Conservation (phyloP, 177 flowering plant genomes). For the Tripterygium wilfordii region DNA sequence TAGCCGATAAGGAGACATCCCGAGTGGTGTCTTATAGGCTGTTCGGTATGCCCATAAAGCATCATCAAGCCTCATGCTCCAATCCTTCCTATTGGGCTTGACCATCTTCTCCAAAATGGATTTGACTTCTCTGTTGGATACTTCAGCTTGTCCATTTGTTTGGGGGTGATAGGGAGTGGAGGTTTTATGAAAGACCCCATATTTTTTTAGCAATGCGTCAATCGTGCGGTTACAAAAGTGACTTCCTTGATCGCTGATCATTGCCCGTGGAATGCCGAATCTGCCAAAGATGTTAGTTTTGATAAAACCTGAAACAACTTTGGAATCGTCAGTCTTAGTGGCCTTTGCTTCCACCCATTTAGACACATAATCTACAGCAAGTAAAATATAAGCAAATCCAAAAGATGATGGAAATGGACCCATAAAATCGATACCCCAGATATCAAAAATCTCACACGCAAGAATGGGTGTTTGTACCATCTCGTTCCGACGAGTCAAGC, state of each 20-base stretch:
- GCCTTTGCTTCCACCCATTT: slow-evolving; percentile 3
- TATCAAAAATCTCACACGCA: too few species aligned
- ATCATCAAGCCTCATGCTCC: not conserved
- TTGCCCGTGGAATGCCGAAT: not conserved
- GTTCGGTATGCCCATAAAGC: slow-evolving; percentile 5
- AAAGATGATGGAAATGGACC: not conserved
- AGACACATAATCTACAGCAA: too few species aligned
- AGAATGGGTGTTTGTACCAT: not conserved
- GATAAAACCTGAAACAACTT: slow-evolving; percentile 1
- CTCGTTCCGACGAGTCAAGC: not conserved
- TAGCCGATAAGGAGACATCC: slow-evolving; percentile 8
- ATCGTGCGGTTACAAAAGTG: slow-evolving; percentile 3
- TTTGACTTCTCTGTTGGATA: slow-evolving; percentile 11
- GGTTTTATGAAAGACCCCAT: not conserved
- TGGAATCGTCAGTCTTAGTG: not conserved
- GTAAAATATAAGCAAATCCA: slow-evolving; percentile 1
- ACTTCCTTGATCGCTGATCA: slow-evolving; percentile 1
- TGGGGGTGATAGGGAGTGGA: slow-evolving; percentile 10
- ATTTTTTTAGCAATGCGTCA: slow-evolving; percentile 2
- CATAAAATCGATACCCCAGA: too few species aligned
- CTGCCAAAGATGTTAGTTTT: slow-evolving; percentile 1
- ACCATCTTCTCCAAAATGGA: not conserved
- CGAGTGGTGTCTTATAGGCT: too few species aligned
- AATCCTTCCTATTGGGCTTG: not conserved
- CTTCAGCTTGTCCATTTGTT: too few species aligned